Conservation (phyloP, 1,284 basidiomycete species). For the Stygiomarasmius scandens region DNA sequence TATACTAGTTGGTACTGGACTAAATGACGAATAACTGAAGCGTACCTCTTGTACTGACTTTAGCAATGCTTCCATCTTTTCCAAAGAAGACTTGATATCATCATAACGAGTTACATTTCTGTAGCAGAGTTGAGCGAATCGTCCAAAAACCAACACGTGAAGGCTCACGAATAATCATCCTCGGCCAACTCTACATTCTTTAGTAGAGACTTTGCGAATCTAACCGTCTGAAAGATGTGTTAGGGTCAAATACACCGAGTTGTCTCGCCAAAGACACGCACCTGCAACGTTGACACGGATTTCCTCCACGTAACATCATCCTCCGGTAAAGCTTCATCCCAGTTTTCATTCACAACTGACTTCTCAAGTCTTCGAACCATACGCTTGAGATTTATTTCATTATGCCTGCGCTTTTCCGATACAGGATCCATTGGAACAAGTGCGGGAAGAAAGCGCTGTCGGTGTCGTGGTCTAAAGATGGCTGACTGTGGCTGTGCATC, state of each 20-base stretch:
- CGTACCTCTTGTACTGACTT: constrained; percentile 37
- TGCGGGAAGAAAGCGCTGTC: too few relatives aligned
- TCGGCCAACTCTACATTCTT: constrained; percentile 57
- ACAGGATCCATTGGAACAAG: not conserved
- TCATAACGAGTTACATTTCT: constrained; percentile 47
- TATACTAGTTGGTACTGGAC: not conserved
- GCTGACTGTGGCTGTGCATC: too few relatives aligned
- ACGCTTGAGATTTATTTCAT: constrained; percentile 69
- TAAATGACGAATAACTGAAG: not conserved
- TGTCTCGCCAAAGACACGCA: constrained; percentile 26
- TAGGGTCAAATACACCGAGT: not conserved
- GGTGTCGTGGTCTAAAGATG: too few relatives aligned
- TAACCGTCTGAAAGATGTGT: constrained; percentile 55
- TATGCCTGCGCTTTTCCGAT: constrained; percentile 39
- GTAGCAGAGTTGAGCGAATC: constrained; percentile 4
- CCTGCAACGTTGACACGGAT: constrained; percentile 61
- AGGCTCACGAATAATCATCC: constrained; percentile 47
- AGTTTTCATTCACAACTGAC: constrained; percentile 49
- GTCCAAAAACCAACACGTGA: not conserved
- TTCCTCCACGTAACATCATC: constrained; percentile 50
- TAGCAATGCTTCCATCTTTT: constrained; percentile 54
- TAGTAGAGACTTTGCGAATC: constrained; percentile 60
- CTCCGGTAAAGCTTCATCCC: constrained; percentile 36
- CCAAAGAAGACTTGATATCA: constrained; percentile 50
- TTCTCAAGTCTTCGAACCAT: constrained; percentile 66